Base-by-base conservation (phyloP, 177 flowering plant species). In the Vitis hybrid region DNA sequence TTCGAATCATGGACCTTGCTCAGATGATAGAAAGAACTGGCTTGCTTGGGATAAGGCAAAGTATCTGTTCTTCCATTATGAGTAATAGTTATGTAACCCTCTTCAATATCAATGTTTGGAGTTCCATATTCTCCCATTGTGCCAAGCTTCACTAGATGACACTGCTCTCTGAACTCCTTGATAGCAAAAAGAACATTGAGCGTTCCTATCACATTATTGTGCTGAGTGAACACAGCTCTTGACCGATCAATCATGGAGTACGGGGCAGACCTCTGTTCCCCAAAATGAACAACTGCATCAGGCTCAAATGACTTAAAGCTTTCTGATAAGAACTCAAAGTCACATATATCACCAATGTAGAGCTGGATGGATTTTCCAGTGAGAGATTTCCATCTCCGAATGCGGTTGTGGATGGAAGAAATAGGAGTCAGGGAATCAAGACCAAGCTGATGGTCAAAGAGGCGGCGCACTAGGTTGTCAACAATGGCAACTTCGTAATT, bases 41-140 rank as follows among this genome's bases (percentile, higher is more conserved):
- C 99, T 76, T 94, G 99, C 80, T 94, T 94, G 4, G 99, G 99
- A 66, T 85, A 94, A 66, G 99, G 99, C 78, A 92, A 78, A 49
- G 99, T 94, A 77, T 94, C 99, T 7, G 97, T 89, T 78, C 99
- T 87, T 58, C 97, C 97, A 78, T 94, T 94, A 67, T 94, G 99
- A 54, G 89, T 90, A 32, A 92, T 90, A 11, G 99, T 94, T 63
- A 94, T 85, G 68, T 82, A 94, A 53, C 99, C 99, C 74, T 94
- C 99, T 75, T 94, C 99, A 46, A 94, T 94, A 62, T 91, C 99
- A 73, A 94, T 92, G 69, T 94, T 94, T 27, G 99, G 99, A 53
- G 99, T 94, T 62, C 99, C 99, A 79, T 94, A 94, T 68, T 94
- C 99, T 24, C 98, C 97, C 98, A 94, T 94, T 3, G 98, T 94